Conservation (phyloP, 2,329 filamentous ascomycete species). For the Ophiostoma fasciatum region DNA sequence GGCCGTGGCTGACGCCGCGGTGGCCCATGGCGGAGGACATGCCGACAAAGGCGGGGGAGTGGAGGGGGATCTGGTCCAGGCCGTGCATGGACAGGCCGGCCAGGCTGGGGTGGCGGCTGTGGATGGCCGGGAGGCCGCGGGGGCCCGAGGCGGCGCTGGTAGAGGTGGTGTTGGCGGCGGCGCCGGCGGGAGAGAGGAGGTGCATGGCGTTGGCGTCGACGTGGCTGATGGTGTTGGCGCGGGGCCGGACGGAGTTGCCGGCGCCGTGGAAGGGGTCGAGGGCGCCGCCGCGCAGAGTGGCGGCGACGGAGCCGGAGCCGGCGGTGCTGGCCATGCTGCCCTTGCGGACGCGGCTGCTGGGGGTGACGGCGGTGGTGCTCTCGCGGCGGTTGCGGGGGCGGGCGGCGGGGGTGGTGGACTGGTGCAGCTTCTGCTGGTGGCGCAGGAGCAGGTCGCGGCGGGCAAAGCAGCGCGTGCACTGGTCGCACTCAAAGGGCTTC, state of each 20-base stretch:
- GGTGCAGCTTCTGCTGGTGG: constrained; percentile 97
- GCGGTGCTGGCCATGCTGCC: constrained; percentile 62
- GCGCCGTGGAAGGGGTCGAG: constrained; percentile 28
- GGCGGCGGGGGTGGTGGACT: constrained; percentile 76
- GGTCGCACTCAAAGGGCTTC: constrained; percentile 94
- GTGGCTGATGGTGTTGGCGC: constrained; percentile 93
- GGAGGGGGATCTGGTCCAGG: constrained; percentile 29
- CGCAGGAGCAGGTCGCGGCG: constrained; percentile 79
- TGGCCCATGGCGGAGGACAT: constrained; percentile 57
- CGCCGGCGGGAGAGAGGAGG: constrained; percentile 49
- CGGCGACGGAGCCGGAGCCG: constrained; percentile 26
- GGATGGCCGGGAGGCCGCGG: constrained; percentile 34
- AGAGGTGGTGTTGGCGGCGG: constrained; percentile 52
- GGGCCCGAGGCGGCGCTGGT: constrained; percentile 39
- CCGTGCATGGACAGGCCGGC: constrained; percentile 47
- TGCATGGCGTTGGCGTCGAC: constrained; percentile 66
- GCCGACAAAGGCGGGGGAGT: constrained; percentile 42
- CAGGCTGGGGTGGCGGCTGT: constrained; percentile 61
- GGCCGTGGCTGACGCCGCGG: constrained; percentile 48
- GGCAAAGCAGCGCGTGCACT: constrained; percentile 90
- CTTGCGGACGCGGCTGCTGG: constrained; percentile 71
- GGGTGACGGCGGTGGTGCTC: constrained; percentile 60
- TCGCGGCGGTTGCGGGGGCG: constrained; percentile 80
- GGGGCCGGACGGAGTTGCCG: constrained; percentile 56
- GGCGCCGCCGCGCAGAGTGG: background rate